Conservation (phyloP, 2,329 filamentous ascomycete species). For the Paracoccidioides lutzii region DNA sequence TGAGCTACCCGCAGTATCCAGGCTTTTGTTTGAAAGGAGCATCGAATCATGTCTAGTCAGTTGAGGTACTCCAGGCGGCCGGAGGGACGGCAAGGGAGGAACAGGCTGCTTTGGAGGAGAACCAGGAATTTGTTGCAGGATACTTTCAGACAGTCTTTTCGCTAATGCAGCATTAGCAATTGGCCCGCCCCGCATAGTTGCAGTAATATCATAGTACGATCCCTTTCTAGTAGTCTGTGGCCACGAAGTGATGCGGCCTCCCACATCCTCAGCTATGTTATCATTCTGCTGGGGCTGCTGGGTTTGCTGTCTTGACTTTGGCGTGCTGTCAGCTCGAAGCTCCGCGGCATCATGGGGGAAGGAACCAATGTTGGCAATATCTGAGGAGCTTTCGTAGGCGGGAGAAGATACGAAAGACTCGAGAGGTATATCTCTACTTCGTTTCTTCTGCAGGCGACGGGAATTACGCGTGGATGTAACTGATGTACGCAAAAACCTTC, state of each 20-base stretch:
- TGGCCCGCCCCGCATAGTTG: not conserved
- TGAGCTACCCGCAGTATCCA: constrained; percentile 4
- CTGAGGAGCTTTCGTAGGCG: not conserved
- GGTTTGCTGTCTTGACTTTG: not conserved
- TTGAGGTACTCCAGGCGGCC: not conserved
- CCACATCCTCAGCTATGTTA: not conserved
- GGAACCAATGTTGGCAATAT: not conserved
- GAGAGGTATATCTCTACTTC: not conserved
- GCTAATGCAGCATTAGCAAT: not conserved
- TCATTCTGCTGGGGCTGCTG: not conserved
- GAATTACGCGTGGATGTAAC: not conserved
- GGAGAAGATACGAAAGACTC: not conserved
- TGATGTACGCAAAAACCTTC: not conserved
- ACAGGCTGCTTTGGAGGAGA: constrained; percentile 2
- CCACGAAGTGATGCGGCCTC: not conserved
- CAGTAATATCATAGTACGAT: not conserved
- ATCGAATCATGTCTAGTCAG: not conserved
- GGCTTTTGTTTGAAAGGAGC: constrained; percentile 1
- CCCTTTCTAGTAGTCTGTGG: not conserved
- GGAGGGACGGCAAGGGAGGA: not conserved
- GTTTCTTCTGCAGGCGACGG: constrained; percentile 1
- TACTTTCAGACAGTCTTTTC: not conserved
- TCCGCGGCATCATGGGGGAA: not conserved
- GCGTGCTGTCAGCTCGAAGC: not conserved
- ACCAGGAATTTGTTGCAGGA: not conserved